Conservation (phyloP, 2,329 filamentous ascomycete species). For the Polytolypa hystricis region DNA sequence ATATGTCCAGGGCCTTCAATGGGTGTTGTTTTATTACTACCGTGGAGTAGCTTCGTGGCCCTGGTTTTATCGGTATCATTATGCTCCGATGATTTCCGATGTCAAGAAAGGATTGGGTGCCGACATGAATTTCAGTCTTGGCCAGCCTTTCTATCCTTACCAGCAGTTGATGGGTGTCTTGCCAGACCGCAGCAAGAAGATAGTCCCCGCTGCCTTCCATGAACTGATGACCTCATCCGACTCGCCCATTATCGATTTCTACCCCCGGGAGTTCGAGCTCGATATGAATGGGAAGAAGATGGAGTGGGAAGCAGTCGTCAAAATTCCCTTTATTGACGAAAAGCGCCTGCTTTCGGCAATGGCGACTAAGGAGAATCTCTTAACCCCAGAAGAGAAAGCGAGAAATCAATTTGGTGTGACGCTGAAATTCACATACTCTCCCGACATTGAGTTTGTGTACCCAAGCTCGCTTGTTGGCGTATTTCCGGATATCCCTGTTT, state of each 20-base stretch:
- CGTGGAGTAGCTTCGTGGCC: slow-evolving; percentile 95
- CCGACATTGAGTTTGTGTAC: slow-evolving; percentile 67
- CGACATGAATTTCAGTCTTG: slow-evolving; percentile 82
- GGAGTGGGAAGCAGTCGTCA: slow-evolving; percentile 98
- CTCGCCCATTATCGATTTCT: slow-evolving; percentile 95
- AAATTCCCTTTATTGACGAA: slow-evolving; percentile 98
- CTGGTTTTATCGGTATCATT: slow-evolving; percentile 96
- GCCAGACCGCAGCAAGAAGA: slow-evolving; percentile 92
- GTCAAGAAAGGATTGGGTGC: slow-evolving; percentile 79
- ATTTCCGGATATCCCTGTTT: slow-evolving; percentile 79
- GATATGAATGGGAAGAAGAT: slow-evolving; percentile 99
- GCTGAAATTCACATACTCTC: slow-evolving; percentile 81
- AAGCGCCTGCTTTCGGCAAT: slow-evolving; percentile 74
- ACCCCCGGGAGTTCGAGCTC: slow-evolving; percentile 88
- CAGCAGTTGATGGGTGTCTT: slow-evolving; percentile 98
- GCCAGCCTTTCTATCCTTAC: slow-evolving; percentile 87
- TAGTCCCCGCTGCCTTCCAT: slow-evolving; percentile 79
- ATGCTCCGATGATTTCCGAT: slow-evolving; percentile 94
- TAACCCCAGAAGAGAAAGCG: slow-evolving; percentile 66
- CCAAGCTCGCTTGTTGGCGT: slow-evolving; percentile 78
- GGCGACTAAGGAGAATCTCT: slow-evolving; percentile 65
- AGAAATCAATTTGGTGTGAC: slow-evolving; percentile 88
- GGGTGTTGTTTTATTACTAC: slow-evolving; percentile 98
- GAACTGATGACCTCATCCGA: slow-evolving; percentile 82
- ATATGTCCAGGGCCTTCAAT: slow-evolving; percentile 94